Percentiles rank a stretch among this genome's conserved stretches.
Evolutionary conservation across 2,329 filamentous ascomycete species (phyloP).

Genomic region (Aaosphaeria arxii): DNA sequence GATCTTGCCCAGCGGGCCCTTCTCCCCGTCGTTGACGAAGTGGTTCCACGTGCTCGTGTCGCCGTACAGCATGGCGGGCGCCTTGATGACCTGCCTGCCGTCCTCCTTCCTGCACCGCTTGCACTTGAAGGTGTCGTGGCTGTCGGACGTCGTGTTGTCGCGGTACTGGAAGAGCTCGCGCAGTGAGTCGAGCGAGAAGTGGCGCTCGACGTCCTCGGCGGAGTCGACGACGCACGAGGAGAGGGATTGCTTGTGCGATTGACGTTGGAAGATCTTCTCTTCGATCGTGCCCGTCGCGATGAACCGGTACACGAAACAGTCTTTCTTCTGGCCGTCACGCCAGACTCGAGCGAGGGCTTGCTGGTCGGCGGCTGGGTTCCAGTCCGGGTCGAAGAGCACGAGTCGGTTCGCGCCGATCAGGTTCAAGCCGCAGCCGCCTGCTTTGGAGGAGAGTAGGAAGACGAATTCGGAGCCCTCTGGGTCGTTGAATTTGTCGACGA

Average conservation of each 20-base stretch:
- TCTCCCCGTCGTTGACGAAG: conserved; percentile 73
- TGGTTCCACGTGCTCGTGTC: conserved; percentile 99
- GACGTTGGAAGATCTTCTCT: conserved; percentile 98
- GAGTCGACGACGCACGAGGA: conserved; percentile 96
- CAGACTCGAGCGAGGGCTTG: conserved; percentile 96
- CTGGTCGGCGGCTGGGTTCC: conserved; percentile 97
- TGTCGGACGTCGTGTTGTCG: conserved; percentile 80
- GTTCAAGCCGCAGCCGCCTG: conserved; percentile 93
- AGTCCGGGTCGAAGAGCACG: conserved; percentile 89
- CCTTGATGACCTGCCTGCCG: conserved; percentile 83
- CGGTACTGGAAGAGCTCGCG: conserved; percentile 94
- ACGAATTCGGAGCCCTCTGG: conserved; percentile 87
- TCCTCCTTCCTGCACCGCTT: conserved; percentile 83
- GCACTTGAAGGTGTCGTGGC: conserved; percentile 98
- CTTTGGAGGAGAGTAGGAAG: conserved; percentile 95
- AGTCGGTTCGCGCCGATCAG: conserved; percentile 92
- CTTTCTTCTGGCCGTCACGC: conserved; percentile 98
- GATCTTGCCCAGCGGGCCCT: conserved; percentile 70
- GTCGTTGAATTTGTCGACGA: conserved; percentile 97
- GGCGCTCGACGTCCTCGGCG: conserved; percentile 93
- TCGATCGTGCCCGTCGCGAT: conserved; percentile 97
- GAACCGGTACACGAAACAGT: conserved; percentile 99
- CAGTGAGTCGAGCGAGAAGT: conserved; percentile 88
- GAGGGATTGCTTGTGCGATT: conserved; percentile 95
- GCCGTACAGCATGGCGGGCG: conserved; percentile 91